Evolutionary conservation across 257 asterid species (phyloP), one percentile per base, ranked within the genome.

Genomic region (Nicotiana attenuata): DNA sequence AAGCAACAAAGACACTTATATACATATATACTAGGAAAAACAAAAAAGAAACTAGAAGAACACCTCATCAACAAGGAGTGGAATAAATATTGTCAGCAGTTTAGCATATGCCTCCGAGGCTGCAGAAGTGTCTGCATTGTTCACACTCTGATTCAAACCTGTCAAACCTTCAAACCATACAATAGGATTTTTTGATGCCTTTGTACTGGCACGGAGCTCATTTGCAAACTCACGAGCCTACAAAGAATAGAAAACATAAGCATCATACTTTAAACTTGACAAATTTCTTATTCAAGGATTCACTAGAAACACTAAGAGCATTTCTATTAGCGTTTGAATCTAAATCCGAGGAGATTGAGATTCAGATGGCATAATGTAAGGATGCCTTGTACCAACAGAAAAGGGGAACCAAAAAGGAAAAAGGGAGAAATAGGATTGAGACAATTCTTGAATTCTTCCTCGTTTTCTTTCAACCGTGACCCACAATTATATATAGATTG

Each of bases 201-300:
- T 92, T 84, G 96, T 92, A 88, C 95, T 88, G 69, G 94, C 90
- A 86, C 98, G 98, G 71, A 96, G 99, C 88, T 96, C 99, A 87
- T 92, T 94, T 68, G 99, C 95, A 88, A 94, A 94, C 83, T 96
- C 99, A 82, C 97, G 98, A 83, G 99, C 99, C 99, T 96, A 92
- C 55, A 65, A 83, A 78, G 53, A 86, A 78, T 41, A 56, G 33
- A 5, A 66, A 15, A 59, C 60, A 86, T 82, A 88, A 22, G 63
- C 41, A 75, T 66, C 76, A 66, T 17, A 66, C 35, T 41, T 19
- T 33, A 33, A 66, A 66, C 76, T 66, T 31, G 76, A 19, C 33
- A 9, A 66, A 31, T 31, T 66, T 66, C 76, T 31, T 33, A 17
- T 31, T 66, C 76, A 31, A 31, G 76, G 52, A 66, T 66, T 33